These are phyloP conservation scores for Collariella sp. DNA, from an alignment of 495 filamentous ascomycete species.

Conservation along the genomic window DNA sequence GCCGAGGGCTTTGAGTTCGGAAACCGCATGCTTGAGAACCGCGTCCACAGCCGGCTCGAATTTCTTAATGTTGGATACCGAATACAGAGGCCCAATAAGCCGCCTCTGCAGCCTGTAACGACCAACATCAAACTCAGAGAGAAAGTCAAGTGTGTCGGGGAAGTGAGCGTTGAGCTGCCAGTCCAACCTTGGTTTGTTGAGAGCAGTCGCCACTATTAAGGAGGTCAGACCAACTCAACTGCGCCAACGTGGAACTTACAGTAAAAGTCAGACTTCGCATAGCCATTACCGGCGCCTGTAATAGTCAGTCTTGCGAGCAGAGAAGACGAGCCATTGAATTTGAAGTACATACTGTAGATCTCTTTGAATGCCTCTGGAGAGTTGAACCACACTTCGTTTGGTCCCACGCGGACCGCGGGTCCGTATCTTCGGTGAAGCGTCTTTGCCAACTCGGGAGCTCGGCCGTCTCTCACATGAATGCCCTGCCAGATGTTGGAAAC, in stretches of 20 bases:
- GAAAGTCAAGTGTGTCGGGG: constrained; percentile 29
- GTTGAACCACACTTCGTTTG: constrained; percentile 45
- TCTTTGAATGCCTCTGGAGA: constrained; percentile 31
- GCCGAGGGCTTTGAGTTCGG: constrained; percentile 15
- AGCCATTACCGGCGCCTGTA: constrained; percentile 25
- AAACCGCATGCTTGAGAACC: constrained; percentile 22
- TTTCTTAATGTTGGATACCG: constrained; percentile 27
- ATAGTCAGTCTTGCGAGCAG: no score
- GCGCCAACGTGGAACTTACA: constrained; percentile 14
- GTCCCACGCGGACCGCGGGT: constrained; percentile 47
- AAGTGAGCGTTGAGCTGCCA: constrained; percentile 15
- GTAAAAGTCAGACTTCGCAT: constrained; percentile 34
- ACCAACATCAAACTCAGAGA: constrained; percentile 29
- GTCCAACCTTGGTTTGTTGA: constrained; percentile 21
- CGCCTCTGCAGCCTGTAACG: constrained; percentile 36
- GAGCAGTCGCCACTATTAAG: constrained; percentile 22
- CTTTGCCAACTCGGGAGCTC: constrained; percentile 23
- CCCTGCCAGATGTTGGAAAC: constrained; percentile 35
- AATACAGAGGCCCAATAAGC: constrained; percentile 32
- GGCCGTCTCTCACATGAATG: constrained; percentile 23
- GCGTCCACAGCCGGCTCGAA: constrained; percentile 29
- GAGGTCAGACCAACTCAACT: not conserved
- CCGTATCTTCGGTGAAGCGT: constrained; percentile 46
- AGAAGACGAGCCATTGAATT: not conserved
- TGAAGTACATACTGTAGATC: constrained; percentile 33